Evolutionary conservation across 2,329 filamentous ascomycete genomes (phyloP).

Genomic region (Claviceps pusilla): DNA sequence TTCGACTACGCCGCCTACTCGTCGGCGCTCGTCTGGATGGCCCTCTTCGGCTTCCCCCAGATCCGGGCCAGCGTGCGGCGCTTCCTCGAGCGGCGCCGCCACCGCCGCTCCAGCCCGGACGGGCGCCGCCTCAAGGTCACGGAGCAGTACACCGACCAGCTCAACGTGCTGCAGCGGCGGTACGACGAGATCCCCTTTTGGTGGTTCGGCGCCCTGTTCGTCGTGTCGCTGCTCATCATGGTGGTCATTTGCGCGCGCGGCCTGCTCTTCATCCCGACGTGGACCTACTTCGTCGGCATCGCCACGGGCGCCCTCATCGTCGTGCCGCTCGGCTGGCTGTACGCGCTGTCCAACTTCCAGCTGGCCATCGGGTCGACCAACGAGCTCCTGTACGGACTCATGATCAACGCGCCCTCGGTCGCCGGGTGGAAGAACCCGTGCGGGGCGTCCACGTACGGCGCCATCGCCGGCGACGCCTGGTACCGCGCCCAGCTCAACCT

Average conservation of each 20-base stretch:
- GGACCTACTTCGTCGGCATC: conserved; percentile 44
- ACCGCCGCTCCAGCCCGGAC: conserved; percentile 12
- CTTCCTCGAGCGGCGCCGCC: conserved; percentile 21
- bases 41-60: conserved; percentile 36
- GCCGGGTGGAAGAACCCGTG: conserved; percentile 38
- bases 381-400: conserved; percentile 43
- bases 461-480: conserved; percentile 48
- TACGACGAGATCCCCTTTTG: conserved; percentile 34
- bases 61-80: conserved; percentile 30
- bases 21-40: conserved; percentile 44
- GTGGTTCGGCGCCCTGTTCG: conserved; percentile 41
- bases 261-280: conserved; percentile 42
- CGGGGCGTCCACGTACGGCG: conserved; percentile 41
- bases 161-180: conserved; percentile 42
- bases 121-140: conserved; percentile 24
- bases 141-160: conserved; percentile 40
- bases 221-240: conserved; percentile 31
- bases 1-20: conserved; percentile 46
- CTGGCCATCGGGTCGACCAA: conserved; percentile 42
- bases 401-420: conserved; percentile 33
- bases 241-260: conserved; percentile 35
- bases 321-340: conserved; percentile 42
- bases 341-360: conserved; percentile 41
- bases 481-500: conserved; percentile 42
- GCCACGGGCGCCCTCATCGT: conserved; percentile 39